phyloP scores from a whole-genome alignment of 768 basidiomycete genomes.

The Podaxis sp. region DNA sequence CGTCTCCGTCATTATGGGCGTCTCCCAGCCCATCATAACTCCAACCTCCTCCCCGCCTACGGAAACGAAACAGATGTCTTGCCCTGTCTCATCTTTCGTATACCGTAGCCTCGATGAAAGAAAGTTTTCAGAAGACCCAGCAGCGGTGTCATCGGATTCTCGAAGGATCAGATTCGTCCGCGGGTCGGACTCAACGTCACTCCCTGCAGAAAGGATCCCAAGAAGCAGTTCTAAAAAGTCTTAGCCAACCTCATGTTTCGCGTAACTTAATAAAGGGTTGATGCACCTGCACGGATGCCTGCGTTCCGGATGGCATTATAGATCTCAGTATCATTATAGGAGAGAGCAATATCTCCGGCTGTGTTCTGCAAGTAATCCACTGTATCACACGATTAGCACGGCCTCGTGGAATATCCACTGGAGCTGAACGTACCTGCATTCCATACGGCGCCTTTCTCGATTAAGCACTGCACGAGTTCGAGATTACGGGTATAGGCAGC shows the following conservation, averaged over 20 bases:
- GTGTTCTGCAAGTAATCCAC: constrained; percentile 81
- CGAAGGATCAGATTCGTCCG: constrained; percentile 38
- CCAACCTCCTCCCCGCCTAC: constrained; percentile 78
- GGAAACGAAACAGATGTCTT: constrained; percentile 77
- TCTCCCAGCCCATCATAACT: constrained; percentile 99
- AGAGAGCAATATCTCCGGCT: constrained; percentile 88
- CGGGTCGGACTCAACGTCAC: constrained; percentile 17
- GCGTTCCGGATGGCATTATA: constrained; percentile 88
- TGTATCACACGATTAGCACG: constrained; percentile 24
- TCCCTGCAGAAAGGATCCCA: constrained; percentile 53
- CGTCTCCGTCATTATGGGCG: constrained; percentile 81
- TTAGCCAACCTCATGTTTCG: constrained; percentile 16
- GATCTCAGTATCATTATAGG: constrained; percentile 72
- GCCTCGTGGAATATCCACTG: background rate
- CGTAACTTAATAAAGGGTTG: constrained; percentile 15
- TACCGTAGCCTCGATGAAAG: constrained; percentile 70
- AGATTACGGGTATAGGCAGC: constrained; percentile 74
- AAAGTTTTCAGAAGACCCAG: constrained; percentile 67
- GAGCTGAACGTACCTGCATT: constrained; percentile 61
- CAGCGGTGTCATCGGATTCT: constrained; percentile 52
- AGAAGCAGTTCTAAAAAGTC: constrained; percentile 65
- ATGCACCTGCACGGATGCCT: constrained; percentile 84
- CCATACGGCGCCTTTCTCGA: constrained; percentile 89
- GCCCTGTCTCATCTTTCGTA: constrained; percentile 66
- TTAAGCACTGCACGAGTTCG: constrained; percentile 61